Evolutionary conservation across 2,329 filamentous ascomycete species (phyloP).

Genomic region (Aspergillus latus): DNA sequence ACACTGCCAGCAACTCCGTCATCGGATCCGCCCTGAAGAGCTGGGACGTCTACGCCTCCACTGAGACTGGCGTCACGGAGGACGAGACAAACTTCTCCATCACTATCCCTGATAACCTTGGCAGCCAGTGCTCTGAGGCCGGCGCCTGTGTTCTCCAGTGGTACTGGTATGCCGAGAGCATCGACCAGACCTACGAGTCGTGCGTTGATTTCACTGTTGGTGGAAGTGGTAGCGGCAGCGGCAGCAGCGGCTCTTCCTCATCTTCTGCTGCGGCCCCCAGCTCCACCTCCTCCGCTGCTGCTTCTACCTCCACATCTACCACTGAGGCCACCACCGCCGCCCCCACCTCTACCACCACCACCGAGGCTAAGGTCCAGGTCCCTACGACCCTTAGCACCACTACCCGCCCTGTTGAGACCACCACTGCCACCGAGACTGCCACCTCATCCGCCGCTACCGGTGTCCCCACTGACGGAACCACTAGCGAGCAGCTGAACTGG

Average conservation of each 20-base stretch:
- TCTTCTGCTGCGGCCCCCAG: constrained; percentile 10
- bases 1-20: constrained; percentile 45
- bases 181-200: constrained; percentile 39
- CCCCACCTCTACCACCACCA: constrained; percentile 14
- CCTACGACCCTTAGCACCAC: constrained; percentile 18
- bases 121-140: constrained; percentile 27
- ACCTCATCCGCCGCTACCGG: constrained; percentile 4
- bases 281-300: constrained; percentile 2
- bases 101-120: constrained; percentile 33
- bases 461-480: constrained; percentile 22
- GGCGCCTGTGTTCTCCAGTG: constrained; percentile 37
- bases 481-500: constrained; percentile 23
- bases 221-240: constrained; percentile 22
- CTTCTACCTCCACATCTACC: constrained; percentile 14
- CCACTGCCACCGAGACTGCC: constrained; percentile 13
- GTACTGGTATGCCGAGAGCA: constrained; percentile 36
- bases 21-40: constrained; percentile 36
- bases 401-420: constrained; percentile 15
- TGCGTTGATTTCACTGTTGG: constrained; percentile 35
- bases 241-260: constrained; percentile 16
- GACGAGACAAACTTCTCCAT: constrained; percentile 33
- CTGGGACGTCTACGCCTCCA: constrained; percentile 34
- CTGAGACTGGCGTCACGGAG: constrained; percentile 26
- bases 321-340: constrained; percentile 14
- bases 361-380: constrained; percentile 6